Conservation (phyloP, 345 rosid species). For the Hibiscus tridactylites region DNA sequence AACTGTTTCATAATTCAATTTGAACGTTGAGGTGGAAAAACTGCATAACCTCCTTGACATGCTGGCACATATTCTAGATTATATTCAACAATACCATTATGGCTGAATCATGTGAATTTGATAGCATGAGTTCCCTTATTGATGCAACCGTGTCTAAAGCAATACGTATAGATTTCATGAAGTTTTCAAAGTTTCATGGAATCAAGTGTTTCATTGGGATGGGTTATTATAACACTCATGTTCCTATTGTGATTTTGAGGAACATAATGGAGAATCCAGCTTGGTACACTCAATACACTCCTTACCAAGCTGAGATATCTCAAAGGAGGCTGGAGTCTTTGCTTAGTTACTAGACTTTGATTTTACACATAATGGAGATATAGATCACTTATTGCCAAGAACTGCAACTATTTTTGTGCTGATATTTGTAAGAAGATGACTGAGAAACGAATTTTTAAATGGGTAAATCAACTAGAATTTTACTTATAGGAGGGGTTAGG, state of each 20-base stretch:
- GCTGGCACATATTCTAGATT: too few relatives aligned
- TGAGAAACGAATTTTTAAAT: slow-evolving; percentile 26
- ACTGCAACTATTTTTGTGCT: background rate
- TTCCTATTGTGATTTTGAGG: too few relatives aligned
- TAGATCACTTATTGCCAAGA: slow-evolving; percentile 82
- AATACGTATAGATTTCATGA: slow-evolving; percentile 74
- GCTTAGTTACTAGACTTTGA: slow-evolving; percentile 81
- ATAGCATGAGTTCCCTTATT: slow-evolving; percentile 52
- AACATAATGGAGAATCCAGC: too few relatives aligned
- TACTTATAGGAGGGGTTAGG: too few relatives aligned
- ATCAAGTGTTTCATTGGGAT: too few relatives aligned
- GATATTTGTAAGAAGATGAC: slow-evolving; percentile 15
- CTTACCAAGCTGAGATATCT: slow-evolving; percentile 95
- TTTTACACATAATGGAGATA: slow-evolving; percentile 46
- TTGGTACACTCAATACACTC: slow-evolving; percentile 82
- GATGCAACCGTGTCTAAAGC: slow-evolving; percentile 96
- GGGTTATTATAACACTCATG: too few relatives aligned
- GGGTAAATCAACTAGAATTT: too few relatives aligned
- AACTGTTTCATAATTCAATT: too few relatives aligned
- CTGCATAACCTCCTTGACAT: too few relatives aligned
- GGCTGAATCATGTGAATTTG: slow-evolving; percentile 67
- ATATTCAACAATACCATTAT: slow-evolving; percentile 29
- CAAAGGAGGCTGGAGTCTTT: slow-evolving; percentile 87
- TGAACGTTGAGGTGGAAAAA: too few relatives aligned
- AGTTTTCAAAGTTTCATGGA: slow-evolving; percentile 74